phyloP scores from a whole-genome alignment of 805 yeast species.

The Kockiozyma suomiensis region DNA sequence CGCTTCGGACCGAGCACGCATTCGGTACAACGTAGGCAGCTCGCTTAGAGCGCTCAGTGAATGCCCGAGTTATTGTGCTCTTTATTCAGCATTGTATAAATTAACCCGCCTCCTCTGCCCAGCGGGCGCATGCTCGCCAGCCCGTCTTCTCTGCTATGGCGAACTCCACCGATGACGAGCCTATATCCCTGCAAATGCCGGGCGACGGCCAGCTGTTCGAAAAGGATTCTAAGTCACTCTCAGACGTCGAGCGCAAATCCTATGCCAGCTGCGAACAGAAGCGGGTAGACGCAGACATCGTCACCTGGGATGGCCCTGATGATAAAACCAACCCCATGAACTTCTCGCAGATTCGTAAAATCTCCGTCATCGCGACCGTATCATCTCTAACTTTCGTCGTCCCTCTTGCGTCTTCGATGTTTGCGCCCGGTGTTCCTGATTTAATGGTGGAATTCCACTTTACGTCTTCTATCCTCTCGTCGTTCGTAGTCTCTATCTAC shows the following conservation, averaged over 20 bases:
- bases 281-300: constrained; percentile 31
- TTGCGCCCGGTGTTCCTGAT: constrained; percentile 60
- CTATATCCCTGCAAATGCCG: background rate
- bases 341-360: constrained; percentile 10
- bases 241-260: background rate
- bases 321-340: constrained; percentile 41
- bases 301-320: constrained; percentile 44
- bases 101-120: too few relatives aligned
- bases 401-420: constrained; percentile 64
- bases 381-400: constrained; percentile 19
- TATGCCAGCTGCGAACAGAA: background rate
- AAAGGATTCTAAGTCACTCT: background rate
- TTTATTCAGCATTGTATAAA: too few relatives aligned
- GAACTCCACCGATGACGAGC: constrained; percentile 2
- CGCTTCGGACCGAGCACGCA: background rate
- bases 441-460: constrained; percentile 53
- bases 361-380: constrained; percentile 8
- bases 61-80: background rate
- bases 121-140: too few relatives aligned
- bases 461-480: constrained; percentile 44
- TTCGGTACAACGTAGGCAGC: background rate
- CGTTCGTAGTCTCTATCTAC: constrained; percentile 59
- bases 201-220: background rate
- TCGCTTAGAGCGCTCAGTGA: background rate
- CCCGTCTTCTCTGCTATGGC: too few relatives aligned